Conservation (phyloP, 1,139 yeast genomes). For the Hemisphaericaspora xylanilytica region DNA sequence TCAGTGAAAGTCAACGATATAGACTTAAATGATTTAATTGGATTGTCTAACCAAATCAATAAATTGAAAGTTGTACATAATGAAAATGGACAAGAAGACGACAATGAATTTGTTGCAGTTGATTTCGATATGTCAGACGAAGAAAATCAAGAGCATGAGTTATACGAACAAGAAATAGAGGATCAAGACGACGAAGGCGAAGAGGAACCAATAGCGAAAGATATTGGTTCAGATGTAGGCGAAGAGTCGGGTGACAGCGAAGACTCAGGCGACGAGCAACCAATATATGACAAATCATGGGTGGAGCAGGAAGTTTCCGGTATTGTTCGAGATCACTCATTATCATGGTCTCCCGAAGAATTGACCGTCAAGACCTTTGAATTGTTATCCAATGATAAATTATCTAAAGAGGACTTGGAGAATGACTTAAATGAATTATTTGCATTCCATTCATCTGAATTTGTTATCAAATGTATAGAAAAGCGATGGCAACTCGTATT, state of each 20-base stretch:
- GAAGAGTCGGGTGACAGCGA: constrained; percentile 14
- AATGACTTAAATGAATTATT: constrained; percentile 50
- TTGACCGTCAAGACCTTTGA: constrained; percentile 12
- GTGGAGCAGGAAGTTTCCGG: constrained; percentile 4
- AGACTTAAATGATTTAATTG: constrained; percentile 52
- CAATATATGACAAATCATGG: constrained; percentile 9
- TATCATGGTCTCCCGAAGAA: not conserved
- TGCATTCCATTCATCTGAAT: constrained; percentile 48
- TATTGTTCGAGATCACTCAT: not conserved
- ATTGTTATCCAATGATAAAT: constrained; percentile 17
- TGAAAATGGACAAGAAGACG: constrained; percentile 17
- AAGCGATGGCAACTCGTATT: constrained; percentile 57
- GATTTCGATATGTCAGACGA: constrained; percentile 27
- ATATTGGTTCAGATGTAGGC: constrained; percentile 14
- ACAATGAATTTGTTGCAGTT: constrained; percentile 22
- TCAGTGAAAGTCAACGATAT: constrained; percentile 43
- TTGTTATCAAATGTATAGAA: constrained; percentile 48
- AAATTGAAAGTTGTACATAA: constrained; percentile 43
- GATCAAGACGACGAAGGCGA: constrained; percentile 22
- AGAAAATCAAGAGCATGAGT: constrained; percentile 16
- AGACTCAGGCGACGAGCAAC: constrained; percentile 2
- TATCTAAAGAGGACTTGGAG: constrained; percentile 47
- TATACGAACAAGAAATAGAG: constrained; percentile 24
- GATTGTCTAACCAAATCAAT: constrained; percentile 52
- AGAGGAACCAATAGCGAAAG: constrained; percentile 18